Base-by-base conservation (phyloP, 176 grass and related monocot species). In the Metroxylon sagu region DNA sequence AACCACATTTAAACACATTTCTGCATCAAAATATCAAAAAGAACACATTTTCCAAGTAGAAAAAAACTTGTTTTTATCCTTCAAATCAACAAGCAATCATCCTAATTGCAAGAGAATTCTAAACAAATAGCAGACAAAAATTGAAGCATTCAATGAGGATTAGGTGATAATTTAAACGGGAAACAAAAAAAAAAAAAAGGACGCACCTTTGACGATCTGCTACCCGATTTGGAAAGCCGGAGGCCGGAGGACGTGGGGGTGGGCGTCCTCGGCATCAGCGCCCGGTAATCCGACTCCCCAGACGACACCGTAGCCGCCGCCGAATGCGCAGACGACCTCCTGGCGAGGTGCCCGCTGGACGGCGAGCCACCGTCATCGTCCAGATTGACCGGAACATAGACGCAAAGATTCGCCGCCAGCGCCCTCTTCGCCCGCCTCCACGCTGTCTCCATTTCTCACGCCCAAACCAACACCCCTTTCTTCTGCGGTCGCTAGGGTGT, bases 361-460 rank as follows among this genome's bases (percentile, higher is more conserved):
- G 31, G 31, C 31, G 31, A 39, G 31, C 31, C 31, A 12, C 31
- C 31, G 6, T 55, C 68, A 4, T 35, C 18, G 39, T 58, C 55
- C 27, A 19, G 60, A 26, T 19, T 19, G 17, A 8, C 31, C 7
- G 83, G 80, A 5, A 48, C 59, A 17, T 72, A 68, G 51, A 58
- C 74, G 67, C 77, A 80, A 63, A 96, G 74, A 14, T 79, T 62
- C 49, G 74, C 26, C 18, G 80, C 78, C 64, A 96, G 49, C 64
- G 80, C 77, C 77, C 43, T 62, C 86, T 79, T 90, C 15, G 76
- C 83, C 59, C 74, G 76, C 80, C 79, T 90, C 91, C 92, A 96
- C 67, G 75, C 74, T 57, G 75, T 60, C 66, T 82, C 86, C 87
- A 96, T 90, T 72, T 10, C 64, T 30, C 53, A 56, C 29, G 28